Base-by-base conservation (phyloP, 2,329 filamentous ascomycete species). In the Beauveria scarabaeidicola region DNA sequence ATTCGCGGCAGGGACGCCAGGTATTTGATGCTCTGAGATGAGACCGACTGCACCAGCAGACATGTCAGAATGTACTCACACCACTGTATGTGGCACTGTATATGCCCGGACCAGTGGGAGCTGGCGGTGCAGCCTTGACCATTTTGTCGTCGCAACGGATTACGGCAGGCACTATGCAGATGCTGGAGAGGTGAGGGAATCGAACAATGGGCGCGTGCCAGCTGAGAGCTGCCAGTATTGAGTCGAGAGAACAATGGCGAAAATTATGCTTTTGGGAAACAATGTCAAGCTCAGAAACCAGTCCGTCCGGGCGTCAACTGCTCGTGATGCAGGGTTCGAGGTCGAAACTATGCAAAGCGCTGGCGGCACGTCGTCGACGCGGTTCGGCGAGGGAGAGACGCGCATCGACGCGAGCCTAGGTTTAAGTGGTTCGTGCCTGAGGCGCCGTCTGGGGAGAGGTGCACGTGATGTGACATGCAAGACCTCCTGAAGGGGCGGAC, bases 11-110 rank as follows among this genome's bases (percentile, higher is more conserved):
- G 47, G 17, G 43, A 19, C 23, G 27, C 15, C 3, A 11, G 44
- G 32, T 25, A 41, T n/a, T 19, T 44, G 54, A 52, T 29, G 25
- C 32, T 25, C n/a, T 59, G 53, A 58, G 23, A 54, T 32, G 38
- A 23, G 56, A 32, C 8, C n/a, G 25, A 50, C 10, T 59, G 40
- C 55, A 56, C n/a, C 57, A 25, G 13, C 27, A 21, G 10, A 48
- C 61, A 38, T 56, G 61, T 29, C 59, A 47, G 19, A 36, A 44
- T n/a, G n/a, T 64, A 78, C 82, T 74, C 75, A 87, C 85, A 71
- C 85, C 84, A 72, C 84, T 87, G 69, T 87, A 88, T 21, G 85
- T 87, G 63, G 84, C 85, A 72, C 83, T 86, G 74, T 86, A 88
- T 62, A 88, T 80, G 68, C 82, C 81, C 27, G 77, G 74, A 43